A percentile compares a stretch with the other conserved stretches of the same genome.
These are phyloP conservation scores for Neurospora sp. DNA, from an alignment of 495 filamentous ascomycete genomes.

Conservation along the genomic window DNA sequence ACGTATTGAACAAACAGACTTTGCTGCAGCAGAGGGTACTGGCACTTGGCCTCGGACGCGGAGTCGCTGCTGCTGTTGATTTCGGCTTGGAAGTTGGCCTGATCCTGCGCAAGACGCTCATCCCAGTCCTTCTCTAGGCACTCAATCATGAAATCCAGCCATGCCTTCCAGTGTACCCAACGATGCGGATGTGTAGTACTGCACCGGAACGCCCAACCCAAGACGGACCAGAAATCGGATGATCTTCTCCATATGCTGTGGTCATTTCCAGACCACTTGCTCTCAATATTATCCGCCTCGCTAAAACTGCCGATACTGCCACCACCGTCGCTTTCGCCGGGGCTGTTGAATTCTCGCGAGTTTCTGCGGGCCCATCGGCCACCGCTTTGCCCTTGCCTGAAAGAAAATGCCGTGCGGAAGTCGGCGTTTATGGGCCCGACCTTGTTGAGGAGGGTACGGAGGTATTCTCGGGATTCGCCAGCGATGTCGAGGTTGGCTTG, in stretches of 20 bases:
- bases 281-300: slow-evolving; percentile 32
- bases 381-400: slow-evolving; percentile 20
- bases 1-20: slow-evolving; percentile 19
- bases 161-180: slow-evolving; percentile 77
- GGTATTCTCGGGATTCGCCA: slow-evolving; percentile 28
- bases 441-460: slow-evolving; percentile 28
- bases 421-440: slow-evolving; percentile 34
- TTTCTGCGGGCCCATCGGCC: slow-evolving; percentile 3
- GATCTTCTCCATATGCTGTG: slow-evolving; percentile 61
- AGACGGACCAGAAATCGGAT: slow-evolving; percentile 78
- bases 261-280: slow-evolving; percentile 45
- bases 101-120: slow-evolving; percentile 36
- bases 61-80: neutral
- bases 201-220: slow-evolving; percentile 93
- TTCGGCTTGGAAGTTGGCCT: slow-evolving; percentile 3
- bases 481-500: slow-evolving; percentile 25
- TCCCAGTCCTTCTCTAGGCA: slow-evolving; percentile 67
- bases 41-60: neutral
- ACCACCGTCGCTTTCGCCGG: slow-evolving; percentile 3
- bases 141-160: slow-evolving; percentile 72
- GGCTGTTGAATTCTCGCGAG: slow-evolving; percentile 9
- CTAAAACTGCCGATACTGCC: slow-evolving; percentile 13
- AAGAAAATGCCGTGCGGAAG: slow-evolving; percentile 26
- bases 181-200: slow-evolving; percentile 56
- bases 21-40: slow-evolving; percentile 19